Evolutionary conservation across 345 rosid species (phyloP), one percentile per base, ranked within the genome.

Genomic region (Luvunga scandens): DNA sequence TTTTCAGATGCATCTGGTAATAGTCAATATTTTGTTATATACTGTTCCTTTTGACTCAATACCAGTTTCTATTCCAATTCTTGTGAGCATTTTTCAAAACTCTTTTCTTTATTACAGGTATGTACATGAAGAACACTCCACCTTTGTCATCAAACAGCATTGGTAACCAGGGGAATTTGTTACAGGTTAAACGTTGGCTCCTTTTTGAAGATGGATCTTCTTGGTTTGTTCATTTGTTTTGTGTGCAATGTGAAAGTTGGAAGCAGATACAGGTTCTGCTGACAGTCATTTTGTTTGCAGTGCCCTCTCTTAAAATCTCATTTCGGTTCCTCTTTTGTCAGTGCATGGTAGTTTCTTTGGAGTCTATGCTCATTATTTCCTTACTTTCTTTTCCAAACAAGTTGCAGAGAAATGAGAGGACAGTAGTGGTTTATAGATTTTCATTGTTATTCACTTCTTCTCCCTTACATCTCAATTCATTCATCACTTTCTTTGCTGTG

Each of bases 1-100:
- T 75, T 93, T 81, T 72, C 89, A 45, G 93, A 93, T 84, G n/a
- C 85, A 72, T 85, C 93, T 59, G 92, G 90, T 93, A 87, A 74
- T 59, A 73, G 27, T 76, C 9, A 59, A 28, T 78, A 28, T 25
- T 24, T 67, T 80, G 27, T 60, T 71, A 13, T 64, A 38, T 71
- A 45, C 7, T 3, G 16, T 45, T 73, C 25, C 65, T 42, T 60
- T 27, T n/a, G 19, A 39, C 31, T 45, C 42, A 31, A 50, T 79
- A 42, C 9, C 33, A 61, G 76, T 50, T 48, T 67, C 59, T 73
- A 69, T 77, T 31, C 34, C 34, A 65, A 50, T 75, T 42, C 38
- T 56, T 24, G 75, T 61, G 71, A 76, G 36, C 13, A 24, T 39
- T 36, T 72, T 57, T 31, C 65, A 19, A 72, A 69, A 72, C 64